Percentiles rank a stretch among this genome's conserved stretches.
Evolutionary conservation across 257 asterid species (phyloP).

Genomic region (Scutellaria barbata): DNA sequence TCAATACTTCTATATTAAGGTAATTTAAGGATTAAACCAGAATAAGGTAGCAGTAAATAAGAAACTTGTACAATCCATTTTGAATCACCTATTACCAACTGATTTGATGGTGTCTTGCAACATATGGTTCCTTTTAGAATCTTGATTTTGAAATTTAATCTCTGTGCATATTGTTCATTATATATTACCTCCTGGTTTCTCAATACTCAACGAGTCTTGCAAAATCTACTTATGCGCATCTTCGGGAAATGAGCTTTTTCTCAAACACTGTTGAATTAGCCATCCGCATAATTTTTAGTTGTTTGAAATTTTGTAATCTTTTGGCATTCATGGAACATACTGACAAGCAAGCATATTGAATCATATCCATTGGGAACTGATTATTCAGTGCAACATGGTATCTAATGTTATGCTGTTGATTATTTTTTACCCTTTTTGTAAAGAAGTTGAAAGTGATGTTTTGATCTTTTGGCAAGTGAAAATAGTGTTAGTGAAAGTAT

Average conservation of each 20-base stretch:
- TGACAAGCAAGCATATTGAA: conserved; percentile 2
- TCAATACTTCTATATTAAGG: not conserved
- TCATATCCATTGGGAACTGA: not conserved
- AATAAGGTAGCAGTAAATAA: not conserved
- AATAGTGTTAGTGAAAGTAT: not conserved
- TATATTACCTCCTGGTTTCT: not conserved
- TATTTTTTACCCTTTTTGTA: not conserved
- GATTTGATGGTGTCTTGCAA: not conserved
- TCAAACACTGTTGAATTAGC: not conserved
- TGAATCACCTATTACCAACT: conserved; percentile 10
- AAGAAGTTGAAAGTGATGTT: not conserved
- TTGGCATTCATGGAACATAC: not conserved
- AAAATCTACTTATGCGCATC: conserved; percentile 10
- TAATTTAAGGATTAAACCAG: conserved; percentile 2
- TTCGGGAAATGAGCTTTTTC: conserved; percentile 11
- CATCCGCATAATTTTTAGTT: not conserved
- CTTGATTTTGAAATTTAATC: not conserved
- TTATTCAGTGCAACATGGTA: not conserved
- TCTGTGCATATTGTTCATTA: conserved; percentile 9
- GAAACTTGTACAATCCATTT: not conserved
- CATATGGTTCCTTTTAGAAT: not conserved
- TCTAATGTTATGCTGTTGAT: not conserved
- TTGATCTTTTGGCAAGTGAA: not conserved
- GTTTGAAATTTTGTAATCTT: conserved; percentile 1
- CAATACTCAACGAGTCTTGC: not conserved